Evolutionary conservation across 306 rosid species (phyloP).

Genomic region (Gastrolobium bilobum): DNA sequence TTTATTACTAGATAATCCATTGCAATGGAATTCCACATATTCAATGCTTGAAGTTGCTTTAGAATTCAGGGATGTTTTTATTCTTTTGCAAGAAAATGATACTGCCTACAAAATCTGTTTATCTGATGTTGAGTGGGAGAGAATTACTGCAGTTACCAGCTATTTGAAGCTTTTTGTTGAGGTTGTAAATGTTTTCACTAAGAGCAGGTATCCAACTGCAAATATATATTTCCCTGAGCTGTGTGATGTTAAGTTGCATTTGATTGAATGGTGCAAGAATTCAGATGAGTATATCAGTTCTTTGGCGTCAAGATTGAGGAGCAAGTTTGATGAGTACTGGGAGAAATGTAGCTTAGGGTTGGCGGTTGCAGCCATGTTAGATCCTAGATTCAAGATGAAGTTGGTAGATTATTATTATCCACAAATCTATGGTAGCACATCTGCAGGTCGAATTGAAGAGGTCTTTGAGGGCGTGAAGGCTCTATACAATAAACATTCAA

Average conservation of each 20-base stretch:
- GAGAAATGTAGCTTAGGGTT: conserved; percentile 85
- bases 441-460: conserved; percentile 69
- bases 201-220: conserved; percentile 76
- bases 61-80: conserved; percentile 80
- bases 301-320: conserved; percentile 79
- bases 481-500: conserved; percentile 86
- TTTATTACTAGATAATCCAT: conserved; percentile 72
- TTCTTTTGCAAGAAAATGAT: conserved; percentile 79
- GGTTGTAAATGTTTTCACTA: conserved; percentile 64
- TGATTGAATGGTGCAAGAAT: conserved; percentile 93
- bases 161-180: conserved; percentile 86
- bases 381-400: conserved; percentile 96
- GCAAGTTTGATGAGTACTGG: conserved; percentile 96
- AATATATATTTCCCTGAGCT: conserved; percentile 91
- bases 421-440: conserved; percentile 75
- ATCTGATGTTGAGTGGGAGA: conserved; percentile 84
- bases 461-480: conserved; percentile 80
- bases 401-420: conserved; percentile 91
- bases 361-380: conserved; percentile 94
- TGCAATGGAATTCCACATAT: conserved; percentile 81
- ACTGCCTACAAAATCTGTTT: conserved; percentile 60
- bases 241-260: conserved; percentile 83
- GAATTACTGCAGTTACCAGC: conserved; percentile 61
- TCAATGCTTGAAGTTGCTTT: conserved; percentile 83
- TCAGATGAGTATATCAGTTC: conserved; percentile 73